Evolutionary conservation across 2,329 filamentous ascomycete genomes (phyloP), one percentile per base, ranked within the genome.

Genomic region (Escovopsis weberi): DNA sequence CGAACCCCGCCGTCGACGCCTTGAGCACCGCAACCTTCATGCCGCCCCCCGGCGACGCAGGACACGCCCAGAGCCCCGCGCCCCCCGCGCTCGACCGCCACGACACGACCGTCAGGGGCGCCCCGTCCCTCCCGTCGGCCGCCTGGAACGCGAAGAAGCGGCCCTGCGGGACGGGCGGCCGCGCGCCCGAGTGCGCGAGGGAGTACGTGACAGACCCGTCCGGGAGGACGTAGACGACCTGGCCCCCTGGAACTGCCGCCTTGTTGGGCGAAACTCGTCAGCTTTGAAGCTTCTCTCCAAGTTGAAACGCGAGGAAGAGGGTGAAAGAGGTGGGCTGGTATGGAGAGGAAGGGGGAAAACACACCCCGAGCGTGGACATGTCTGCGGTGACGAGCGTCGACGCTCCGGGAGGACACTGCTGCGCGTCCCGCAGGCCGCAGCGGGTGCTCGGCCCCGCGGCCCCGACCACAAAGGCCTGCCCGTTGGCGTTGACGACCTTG

Each of bases 211-310:
- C 56, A 9, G 66, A 61, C 6, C 78, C 79, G 26, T 65, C 57
- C 4, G 68, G 62, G 3, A 59, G 62, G 44, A 82, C 65, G 56
- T 75, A 82, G 50, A 80, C 65, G 44, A 66, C 59, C 51, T 83
- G 78, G 26, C 79, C 78, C 26, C 78, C 78, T 5, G 78, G 76
- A 4, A 80, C 78, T 28, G 66, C 54, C 30, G 74, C 68, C 60
- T 65, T 9, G 19, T 42, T 43, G 42, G 38, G 12, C 6, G 8
- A 2, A 1, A 12, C 5, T 1, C 1, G 15, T 32, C 3, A 42
- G 35, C 11, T 1, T 12, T 12, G 12, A 4, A 6, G 0, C 0
- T 12, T 19, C 26, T 28, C 6, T 28, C 26, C 26, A 6, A 28
- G 5, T 5, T 28, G 26, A 28, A 28, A 28, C 9, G 26, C 6